These are phyloP conservation scores for Fusarium sp. DNA, from an alignment of 2,329 filamentous ascomycete genomes.

Conservation along the genomic window DNA sequence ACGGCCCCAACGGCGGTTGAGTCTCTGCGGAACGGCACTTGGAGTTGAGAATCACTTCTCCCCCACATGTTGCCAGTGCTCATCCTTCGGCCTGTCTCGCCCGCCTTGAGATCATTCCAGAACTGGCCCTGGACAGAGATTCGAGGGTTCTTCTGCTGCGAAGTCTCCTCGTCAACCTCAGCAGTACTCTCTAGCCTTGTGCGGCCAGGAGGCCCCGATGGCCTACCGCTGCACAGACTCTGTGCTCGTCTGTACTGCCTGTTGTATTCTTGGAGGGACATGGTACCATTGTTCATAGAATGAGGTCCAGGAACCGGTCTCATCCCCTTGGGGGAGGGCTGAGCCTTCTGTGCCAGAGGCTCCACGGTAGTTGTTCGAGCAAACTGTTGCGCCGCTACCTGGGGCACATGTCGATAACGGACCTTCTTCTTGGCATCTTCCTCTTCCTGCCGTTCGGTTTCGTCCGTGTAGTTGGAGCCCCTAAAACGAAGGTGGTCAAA, in stretches of 20 bases:
- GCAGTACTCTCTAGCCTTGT: slow-evolving; percentile 50
- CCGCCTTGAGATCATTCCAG: slow-evolving; percentile 19
- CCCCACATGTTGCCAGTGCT: slow-evolving; percentile 51
- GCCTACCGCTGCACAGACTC: slow-evolving; percentile 42
- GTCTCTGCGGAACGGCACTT: slow-evolving; percentile 21
- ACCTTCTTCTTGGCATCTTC: slow-evolving; percentile 22
- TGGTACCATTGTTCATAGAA: slow-evolving; percentile 38
- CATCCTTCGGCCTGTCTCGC: slow-evolving; percentile 45
- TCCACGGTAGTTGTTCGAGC: slow-evolving; percentile 60
- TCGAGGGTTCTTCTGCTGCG: slow-evolving; percentile 30
- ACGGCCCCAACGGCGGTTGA: slow-evolving; percentile 19
- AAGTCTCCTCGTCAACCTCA: slow-evolving; percentile 44
- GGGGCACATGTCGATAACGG: slow-evolving; percentile 60
- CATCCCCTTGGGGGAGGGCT: slow-evolving; percentile 55
- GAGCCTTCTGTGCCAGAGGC: slow-evolving; percentile 44
- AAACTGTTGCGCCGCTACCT: slow-evolving; percentile 63
- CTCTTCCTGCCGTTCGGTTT: slow-evolving; percentile 32
- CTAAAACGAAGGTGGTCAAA: slow-evolving; percentile 39
- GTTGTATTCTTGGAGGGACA: slow-evolving; percentile 48
- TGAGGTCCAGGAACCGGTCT: slow-evolving; percentile 38
- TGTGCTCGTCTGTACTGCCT: slow-evolving; percentile 51
- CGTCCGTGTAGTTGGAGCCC: slow-evolving; percentile 39
- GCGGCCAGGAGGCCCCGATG: slow-evolving; percentile 50
- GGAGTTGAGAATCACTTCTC: slow-evolving; percentile 16
- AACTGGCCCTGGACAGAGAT: slow-evolving; percentile 47